Percentiles rank a stretch among this genome's conserved stretches.
These are phyloP conservation scores for Punica granatum DNA, from an alignment of 345 rosid genomes.

Conservation along the genomic window DNA sequence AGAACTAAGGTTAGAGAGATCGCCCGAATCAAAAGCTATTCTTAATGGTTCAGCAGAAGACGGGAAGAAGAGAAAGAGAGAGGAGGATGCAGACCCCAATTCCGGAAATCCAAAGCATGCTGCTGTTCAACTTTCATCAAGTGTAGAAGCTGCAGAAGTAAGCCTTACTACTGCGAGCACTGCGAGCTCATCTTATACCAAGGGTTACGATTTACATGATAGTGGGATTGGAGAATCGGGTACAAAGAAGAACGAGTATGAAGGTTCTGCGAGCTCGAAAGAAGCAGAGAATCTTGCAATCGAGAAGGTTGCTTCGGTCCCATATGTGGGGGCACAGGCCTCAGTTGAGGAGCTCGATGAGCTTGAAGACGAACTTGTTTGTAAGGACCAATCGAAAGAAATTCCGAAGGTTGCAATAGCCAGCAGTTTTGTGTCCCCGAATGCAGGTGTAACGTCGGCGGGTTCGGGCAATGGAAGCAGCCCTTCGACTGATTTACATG, in stretches of 20 bases:
- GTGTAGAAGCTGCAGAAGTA: slow-evolving; percentile 36
- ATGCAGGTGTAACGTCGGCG: slow-evolving; percentile 17
- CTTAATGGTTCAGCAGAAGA: slow-evolving; percentile 21
- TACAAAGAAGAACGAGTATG: slow-evolving; percentile 12
- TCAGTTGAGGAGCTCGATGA: slow-evolving; percentile 58
- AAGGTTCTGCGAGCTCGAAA: slow-evolving; percentile 30
- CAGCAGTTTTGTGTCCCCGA: slow-evolving; percentile 19
- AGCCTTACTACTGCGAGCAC: slow-evolving; percentile 27
- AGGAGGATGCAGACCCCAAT: slow-evolving; percentile 34
- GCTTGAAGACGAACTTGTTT: slow-evolving; percentile 58
- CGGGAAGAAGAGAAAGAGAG: slow-evolving; percentile 55
- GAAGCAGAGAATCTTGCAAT: slow-evolving; percentile 61
- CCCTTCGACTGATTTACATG: slow-evolving; percentile 24
- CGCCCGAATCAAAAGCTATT: not conserved
- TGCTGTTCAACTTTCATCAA: slow-evolving; percentile 24
- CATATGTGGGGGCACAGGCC: slow-evolving; percentile 43
- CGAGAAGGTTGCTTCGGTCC: slow-evolving; percentile 49
- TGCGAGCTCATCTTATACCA: not conserved
- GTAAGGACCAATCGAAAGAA: slow-evolving; percentile 31
- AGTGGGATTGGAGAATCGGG: slow-evolving; percentile 11
- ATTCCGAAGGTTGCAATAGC: slow-evolving; percentile 12
- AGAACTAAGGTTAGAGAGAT: slow-evolving; percentile 26
- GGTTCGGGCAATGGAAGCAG: slow-evolving; percentile 25
- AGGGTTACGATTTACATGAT: not conserved
- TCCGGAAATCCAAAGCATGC: slow-evolving; percentile 20